Percentiles rank a stretch among this genome's conserved stretches.
Conservation (phyloP, 2,329 filamentous ascomycete species). For the Coniochaeta sp. region DNA sequence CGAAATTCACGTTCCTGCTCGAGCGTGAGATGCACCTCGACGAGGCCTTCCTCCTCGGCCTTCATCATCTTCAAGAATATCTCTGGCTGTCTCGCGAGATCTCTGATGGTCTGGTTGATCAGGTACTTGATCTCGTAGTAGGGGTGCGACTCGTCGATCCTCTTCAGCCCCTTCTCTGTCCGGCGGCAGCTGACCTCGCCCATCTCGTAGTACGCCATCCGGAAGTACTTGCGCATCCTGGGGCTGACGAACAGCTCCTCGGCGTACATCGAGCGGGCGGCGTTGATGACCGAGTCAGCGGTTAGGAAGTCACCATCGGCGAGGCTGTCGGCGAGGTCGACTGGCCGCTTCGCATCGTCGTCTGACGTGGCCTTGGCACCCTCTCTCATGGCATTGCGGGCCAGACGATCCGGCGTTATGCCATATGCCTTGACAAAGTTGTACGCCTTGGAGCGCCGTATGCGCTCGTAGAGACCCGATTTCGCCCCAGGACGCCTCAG, state of each 20-base stretch:
- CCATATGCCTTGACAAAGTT: constrained; percentile 82
- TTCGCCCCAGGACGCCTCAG: constrained; percentile 77
- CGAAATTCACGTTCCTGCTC: constrained; percentile 70
- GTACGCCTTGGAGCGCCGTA: constrained; percentile 73
- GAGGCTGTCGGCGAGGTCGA: constrained; percentile 79
- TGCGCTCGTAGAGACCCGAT: constrained; percentile 73
- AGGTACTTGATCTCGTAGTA: constrained; percentile 99
- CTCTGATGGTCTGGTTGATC: constrained; percentile 75
- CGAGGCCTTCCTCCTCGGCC: constrained; percentile 86
- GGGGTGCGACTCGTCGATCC: constrained; percentile 89
- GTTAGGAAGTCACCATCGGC: constrained; percentile 68
- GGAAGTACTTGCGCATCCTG: constrained; percentile 79
- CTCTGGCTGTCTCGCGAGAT: constrained; percentile 77
- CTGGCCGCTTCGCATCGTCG: constrained; percentile 70
- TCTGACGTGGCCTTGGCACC: constrained; percentile 78
- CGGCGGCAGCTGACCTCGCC: constrained; percentile 80
- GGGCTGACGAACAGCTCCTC: constrained; percentile 87
- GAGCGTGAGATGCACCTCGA: constrained; percentile 76
- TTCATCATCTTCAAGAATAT: constrained; percentile 96
- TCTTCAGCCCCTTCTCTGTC: constrained; percentile 88
- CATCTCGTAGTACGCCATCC: constrained; percentile 74
- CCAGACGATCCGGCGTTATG: constrained; percentile 80
- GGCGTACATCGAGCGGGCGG: constrained; percentile 79
- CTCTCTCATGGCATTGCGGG: constrained; percentile 73
- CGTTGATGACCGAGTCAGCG: constrained; percentile 65